These are phyloP conservation scores for Asclepias syriaca DNA, from an alignment of 257 asterid species.

Conservation along the genomic window DNA sequence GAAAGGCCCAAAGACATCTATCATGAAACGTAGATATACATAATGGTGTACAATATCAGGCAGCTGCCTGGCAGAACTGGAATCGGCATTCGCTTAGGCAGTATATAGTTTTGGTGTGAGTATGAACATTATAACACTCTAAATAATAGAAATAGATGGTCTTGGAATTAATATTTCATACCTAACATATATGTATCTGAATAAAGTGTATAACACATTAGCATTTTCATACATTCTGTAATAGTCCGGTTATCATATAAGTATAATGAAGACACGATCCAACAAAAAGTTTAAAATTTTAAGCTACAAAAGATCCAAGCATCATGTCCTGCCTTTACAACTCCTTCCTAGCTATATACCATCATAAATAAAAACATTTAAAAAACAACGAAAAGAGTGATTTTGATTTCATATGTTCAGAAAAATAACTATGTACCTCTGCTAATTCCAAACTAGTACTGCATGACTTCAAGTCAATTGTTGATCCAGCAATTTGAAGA, in stretches of 20 bases:
- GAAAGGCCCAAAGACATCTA: too few species aligned
- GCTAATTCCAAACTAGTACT: conserved; percentile 81
- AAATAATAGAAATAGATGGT: not conserved
- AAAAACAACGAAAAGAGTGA: not conserved
- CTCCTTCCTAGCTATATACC: not conserved
- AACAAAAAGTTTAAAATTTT: not conserved
- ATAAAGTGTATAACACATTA: not conserved
- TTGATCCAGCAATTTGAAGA: conserved; percentile 70
- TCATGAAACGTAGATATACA: not conserved
- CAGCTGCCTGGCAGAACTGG: not conserved
- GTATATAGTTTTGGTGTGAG: not conserved
- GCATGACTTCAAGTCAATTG: conserved; percentile 79
- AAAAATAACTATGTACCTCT: conserved; percentile 46
- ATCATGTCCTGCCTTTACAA: not conserved
- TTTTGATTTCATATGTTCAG: not conserved
- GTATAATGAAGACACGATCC: not conserved
- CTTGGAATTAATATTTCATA: not conserved
- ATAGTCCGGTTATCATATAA: not conserved
- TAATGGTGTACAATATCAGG: not conserved
- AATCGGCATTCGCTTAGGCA: not conserved
- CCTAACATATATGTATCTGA: not conserved
- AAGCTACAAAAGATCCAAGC: not conserved
- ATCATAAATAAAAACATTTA: not conserved
- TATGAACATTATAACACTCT: not conserved
- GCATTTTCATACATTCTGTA: not conserved